These are phyloP conservation scores for Triticum dicoccoides DNA, from an alignment of 176 grass and related monocot genomes.

Conservation along the genomic window DNA sequence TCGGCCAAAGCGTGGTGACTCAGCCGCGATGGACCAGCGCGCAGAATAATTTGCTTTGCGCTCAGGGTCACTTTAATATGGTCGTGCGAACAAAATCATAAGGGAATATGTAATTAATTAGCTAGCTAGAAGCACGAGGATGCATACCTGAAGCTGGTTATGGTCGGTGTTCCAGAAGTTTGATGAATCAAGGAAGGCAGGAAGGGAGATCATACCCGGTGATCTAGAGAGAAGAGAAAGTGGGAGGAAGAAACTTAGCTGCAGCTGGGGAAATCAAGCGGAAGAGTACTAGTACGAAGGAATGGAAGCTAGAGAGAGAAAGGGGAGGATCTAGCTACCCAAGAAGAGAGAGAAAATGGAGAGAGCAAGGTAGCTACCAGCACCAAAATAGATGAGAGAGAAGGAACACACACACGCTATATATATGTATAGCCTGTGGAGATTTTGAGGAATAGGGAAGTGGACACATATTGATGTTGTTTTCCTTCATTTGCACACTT, in stretches of 20 bases:
- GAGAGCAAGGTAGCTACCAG: too few relatives aligned
- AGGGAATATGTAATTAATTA: background rate
- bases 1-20: too few relatives aligned
- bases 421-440: too few relatives aligned
- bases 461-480: too few relatives aligned
- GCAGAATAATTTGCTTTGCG: too few relatives aligned
- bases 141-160: slow-evolving; percentile 26
- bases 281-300: too few relatives aligned
- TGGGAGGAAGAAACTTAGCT: background rate
- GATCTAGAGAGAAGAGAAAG: background rate
- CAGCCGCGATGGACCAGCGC: too few relatives aligned
- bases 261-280: too few relatives aligned
- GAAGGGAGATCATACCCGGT: slow-evolving; percentile 41
- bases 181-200: slow-evolving; percentile 42
- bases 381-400: background rate
- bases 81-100: background rate
- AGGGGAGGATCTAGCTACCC: slow-evolving; percentile 5
- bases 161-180: slow-evolving; percentile 42
- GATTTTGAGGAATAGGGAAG: too few relatives aligned
- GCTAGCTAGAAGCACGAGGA: background rate
- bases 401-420: background rate
- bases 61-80: too few relatives aligned
- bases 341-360: background rate
- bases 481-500: too few relatives aligned
- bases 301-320: too few relatives aligned